Conservation (phyloP, 345 rosid genomes). For the Citrus reticulata region DNA sequence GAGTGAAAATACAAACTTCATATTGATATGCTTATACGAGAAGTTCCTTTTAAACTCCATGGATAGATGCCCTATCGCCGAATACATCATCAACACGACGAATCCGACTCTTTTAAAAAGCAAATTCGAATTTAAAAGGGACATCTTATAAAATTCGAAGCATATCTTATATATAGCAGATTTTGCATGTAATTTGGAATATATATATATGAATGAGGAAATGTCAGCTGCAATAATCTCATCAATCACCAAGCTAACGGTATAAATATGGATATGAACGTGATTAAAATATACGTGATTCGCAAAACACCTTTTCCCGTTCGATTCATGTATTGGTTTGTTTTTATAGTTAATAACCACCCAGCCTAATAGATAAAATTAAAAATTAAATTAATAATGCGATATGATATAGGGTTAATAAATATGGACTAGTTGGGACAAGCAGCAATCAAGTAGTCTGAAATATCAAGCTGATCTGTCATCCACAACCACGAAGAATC, state of each 20-base stretch:
- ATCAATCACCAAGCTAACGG: not conserved
- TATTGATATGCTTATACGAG: not conserved
- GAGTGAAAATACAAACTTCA: too few relatives aligned
- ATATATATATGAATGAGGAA: not conserved
- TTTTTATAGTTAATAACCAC: not conserved
- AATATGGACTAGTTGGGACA: not conserved
- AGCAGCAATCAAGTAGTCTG: not conserved
- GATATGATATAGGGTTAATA: not conserved
- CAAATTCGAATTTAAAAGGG: not conserved
- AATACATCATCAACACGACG: not conserved
- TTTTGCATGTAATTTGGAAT: too few relatives aligned
- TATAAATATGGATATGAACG: too few relatives aligned
- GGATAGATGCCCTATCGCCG: not conserved
- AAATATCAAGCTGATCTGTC: slow-evolving; percentile 15
- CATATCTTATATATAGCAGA: not conserved
- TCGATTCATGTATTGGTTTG: too few relatives aligned
- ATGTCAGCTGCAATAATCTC: not conserved
- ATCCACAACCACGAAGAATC: slow-evolving; percentile 16
- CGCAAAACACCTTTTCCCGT: not conserved
- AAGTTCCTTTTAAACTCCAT: not conserved
- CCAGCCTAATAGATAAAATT: not conserved
- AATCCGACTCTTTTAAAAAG: not conserved
- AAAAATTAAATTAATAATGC: not conserved
- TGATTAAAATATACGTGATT: not conserved
- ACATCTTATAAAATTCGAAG: not conserved